Evolutionary conservation across 1,139 yeast species (phyloP).

Genomic region (Hanseniaspora sp.): DNA sequence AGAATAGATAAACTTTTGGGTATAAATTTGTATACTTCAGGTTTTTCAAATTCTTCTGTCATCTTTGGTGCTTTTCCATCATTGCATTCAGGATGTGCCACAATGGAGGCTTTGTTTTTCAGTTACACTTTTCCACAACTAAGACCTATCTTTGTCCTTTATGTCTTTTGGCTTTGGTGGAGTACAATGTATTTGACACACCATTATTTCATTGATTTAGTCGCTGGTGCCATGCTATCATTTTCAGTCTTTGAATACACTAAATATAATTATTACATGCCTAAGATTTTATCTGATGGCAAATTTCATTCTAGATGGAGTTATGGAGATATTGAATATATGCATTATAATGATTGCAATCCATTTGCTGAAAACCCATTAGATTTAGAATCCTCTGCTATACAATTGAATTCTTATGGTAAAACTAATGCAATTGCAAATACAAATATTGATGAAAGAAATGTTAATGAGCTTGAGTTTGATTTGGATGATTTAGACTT

Average conservation of each 20-base stretch:
- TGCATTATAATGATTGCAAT: conserved; percentile 29
- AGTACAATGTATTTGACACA: conserved; percentile 93
- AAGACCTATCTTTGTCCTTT: conserved; percentile 53
- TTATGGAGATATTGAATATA: conserved; percentile 36
- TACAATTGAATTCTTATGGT: conserved; percentile 2
- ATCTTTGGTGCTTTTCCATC: conserved; percentile 98
- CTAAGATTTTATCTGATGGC: conserved; percentile 40
- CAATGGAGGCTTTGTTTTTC: conserved; percentile 81
- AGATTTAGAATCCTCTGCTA: conserved; percentile 13
- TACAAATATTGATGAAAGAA: not conserved
- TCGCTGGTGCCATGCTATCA: conserved; percentile 78
- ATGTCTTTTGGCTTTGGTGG: conserved; percentile 96
- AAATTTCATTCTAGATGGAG: conserved; percentile 78
- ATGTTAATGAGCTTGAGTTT: conserved; percentile 8
- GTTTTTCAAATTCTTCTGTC: conserved; percentile 77
- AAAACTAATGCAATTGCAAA: not conserved
- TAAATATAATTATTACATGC: conserved; percentile 54
- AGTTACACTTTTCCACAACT: conserved; percentile 67
- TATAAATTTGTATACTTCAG: conserved; percentile 73
- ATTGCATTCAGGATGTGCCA: conserved; percentile 84
- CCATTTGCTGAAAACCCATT: conserved; percentile 25
- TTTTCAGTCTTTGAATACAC: conserved; percentile 61
- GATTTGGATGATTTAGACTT: conserved; percentile 12
- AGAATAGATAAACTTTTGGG: conserved; percentile 78
- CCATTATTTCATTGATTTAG: conserved; percentile 84